Evolutionary conservation across 495 filamentous ascomycete species (phyloP), one percentile per base, ranked within the genome.

Genomic region (Beverwykella pulmonaria): DNA sequence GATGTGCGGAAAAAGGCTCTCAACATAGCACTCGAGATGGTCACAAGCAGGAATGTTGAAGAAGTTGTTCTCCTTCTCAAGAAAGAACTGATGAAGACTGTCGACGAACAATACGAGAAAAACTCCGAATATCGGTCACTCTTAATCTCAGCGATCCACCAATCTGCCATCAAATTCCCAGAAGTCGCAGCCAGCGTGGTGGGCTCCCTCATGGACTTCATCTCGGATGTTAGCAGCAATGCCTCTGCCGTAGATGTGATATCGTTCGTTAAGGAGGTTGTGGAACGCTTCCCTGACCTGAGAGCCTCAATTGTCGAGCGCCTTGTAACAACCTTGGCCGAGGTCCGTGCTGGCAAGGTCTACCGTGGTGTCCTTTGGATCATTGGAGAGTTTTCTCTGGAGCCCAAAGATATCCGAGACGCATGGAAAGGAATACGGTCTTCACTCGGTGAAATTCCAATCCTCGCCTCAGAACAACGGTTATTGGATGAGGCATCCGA

Each of bases 31-130:
- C 78, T 99, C 77, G 93, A 97, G 69, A 97, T 99, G 94, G 91
- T 98, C 14, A 93, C 92, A 0, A 96, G 92, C 85, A 96, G 96
- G 82, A 99, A 99, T 69, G 93, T 98, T 6, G 94, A 98, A 75
- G 95, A 98, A 71, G 95, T 98, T 20, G 90, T 98, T 26, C 86
- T 97, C 77, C 84, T 99, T 0, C 83, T 99, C 30, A 98, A 98
- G 80, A 98, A 97, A 75, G 95, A 99, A 77, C 87, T 99, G 47
- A 87, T 91, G 44, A 98, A 97, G 83, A 98, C 95, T 0, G 90
- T 98, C 36, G 93, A 99, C 76, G 93, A 98, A 79, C 91, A 97
- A 75, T 97, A 97, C 79, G 95, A 99, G 79, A 97, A 88, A 86
- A 98, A 97, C 79, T 91, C 85, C 79, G 94, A 98, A 76, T 98